Conservation (phyloP, 768 basidiomycete genomes). For the Asterophora lycoperdoides region DNA sequence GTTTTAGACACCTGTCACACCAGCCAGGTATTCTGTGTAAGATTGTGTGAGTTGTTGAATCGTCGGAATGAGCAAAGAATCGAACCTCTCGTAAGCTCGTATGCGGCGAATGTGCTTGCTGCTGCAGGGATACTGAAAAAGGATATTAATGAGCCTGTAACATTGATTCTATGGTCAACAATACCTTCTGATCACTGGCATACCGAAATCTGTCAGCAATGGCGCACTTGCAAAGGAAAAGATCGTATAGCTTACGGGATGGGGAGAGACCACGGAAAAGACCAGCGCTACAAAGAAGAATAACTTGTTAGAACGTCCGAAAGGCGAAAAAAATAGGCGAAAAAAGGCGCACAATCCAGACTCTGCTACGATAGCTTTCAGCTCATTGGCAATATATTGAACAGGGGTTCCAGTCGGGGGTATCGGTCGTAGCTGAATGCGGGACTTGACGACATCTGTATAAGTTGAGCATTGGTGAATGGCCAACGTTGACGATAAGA, state of each 20-base stretch:
- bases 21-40: constrained; percentile 33
- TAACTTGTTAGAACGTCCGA: neutral
- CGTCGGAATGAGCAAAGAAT: neutral
- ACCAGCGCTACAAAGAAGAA: constrained; percentile 40
- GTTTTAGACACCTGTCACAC: constrained; percentile 31
- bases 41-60: neutral
- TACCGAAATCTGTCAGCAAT: neutral
- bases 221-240: neutral
- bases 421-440: constrained; percentile 71
- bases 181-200: constrained; percentile 45
- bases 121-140: constrained; percentile 79
- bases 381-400: constrained; percentile 71
- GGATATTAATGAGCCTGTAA: neutral
- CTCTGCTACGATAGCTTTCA: constrained; percentile 63
- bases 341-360: constrained; percentile 61
- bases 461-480: neutral
- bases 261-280: constrained; percentile 74
- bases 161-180: neutral
- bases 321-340: neutral
- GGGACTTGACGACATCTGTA: constrained; percentile 86
- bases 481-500: neutral
- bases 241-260: constrained; percentile 50
- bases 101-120: constrained; percentile 86
- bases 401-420: constrained; percentile 74
- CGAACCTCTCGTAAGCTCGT: constrained; percentile 75